These are phyloP conservation scores for Curvularia sp. DNA, from an alignment of 2,329 filamentous ascomycete genomes.

Conservation along the genomic window DNA sequence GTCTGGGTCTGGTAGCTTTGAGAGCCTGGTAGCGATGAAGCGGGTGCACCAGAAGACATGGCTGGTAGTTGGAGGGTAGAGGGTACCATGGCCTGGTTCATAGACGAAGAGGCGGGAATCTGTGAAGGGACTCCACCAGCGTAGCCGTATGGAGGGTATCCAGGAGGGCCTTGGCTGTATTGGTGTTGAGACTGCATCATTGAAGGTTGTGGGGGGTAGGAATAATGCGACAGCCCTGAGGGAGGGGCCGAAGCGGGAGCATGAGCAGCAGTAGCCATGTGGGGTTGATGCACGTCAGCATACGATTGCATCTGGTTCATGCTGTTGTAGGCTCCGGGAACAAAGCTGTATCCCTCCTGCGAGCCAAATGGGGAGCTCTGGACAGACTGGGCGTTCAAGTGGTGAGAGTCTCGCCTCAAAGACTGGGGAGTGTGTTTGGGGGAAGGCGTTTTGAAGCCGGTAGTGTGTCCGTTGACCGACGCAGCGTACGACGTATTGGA, in stretches of 20 bases:
- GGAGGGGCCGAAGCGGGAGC: conserved; percentile 80
- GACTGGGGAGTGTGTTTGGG: conserved; percentile 66
- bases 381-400: conserved; percentile 49
- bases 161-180: conserved; percentile 66
- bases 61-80: conserved; percentile 71
- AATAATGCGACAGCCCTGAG: conserved; percentile 75
- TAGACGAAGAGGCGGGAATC: conserved; percentile 72
- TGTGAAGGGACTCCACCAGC: conserved; percentile 77
- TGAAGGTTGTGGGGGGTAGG: conserved; percentile 72
- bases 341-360: conserved; percentile 51
- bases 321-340: conserved; percentile 54
- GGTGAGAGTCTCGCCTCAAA: conserved; percentile 46
- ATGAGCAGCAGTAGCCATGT: conserved; percentile 80
- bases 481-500: conserved; percentile 65
- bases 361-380: conserved; percentile 51
- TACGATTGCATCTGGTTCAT: conserved; percentile 88
- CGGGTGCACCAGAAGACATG: conserved; percentile 46
- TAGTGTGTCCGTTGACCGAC: conserved; percentile 59
- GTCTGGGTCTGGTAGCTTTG: conserved; percentile 56
- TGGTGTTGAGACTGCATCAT: conserved; percentile 72
- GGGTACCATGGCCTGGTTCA: conserved; percentile 70
- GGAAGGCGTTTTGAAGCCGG: conserved; percentile 79
- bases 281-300: conserved; percentile 80
- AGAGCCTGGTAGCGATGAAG: conserved; percentile 37
- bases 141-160: conserved; percentile 77